Percentiles rank a stretch among this genome's conserved stretches.
Evolutionary conservation across 2,329 filamentous ascomycete genomes (phyloP).

Genomic region (Simplicillium sp.): DNA sequence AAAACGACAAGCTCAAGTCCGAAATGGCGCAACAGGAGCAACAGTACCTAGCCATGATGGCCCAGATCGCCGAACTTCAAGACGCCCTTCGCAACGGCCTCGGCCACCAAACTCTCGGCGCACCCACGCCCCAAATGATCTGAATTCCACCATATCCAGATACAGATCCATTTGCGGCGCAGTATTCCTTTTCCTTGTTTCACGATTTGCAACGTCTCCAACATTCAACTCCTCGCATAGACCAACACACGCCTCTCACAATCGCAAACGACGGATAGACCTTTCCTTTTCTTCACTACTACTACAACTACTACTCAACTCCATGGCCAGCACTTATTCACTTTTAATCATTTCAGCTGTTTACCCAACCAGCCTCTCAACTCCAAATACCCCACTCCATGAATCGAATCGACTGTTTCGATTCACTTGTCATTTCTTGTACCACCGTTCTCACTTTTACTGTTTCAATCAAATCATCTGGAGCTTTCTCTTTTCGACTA

Average conservation of each 20-base stretch:
- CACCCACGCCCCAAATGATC: slow-evolving; percentile 31
- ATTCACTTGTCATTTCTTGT: not conserved
- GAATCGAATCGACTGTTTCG: not conserved
- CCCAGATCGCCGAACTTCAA: slow-evolving; percentile 36
- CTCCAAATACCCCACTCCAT: no score
- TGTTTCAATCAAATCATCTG: not conserved
- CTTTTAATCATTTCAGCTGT: no score
- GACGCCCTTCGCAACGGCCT: slow-evolving; percentile 28
- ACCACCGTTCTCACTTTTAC: not conserved
- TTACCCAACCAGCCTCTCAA: no score
- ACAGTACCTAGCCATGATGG: slow-evolving; percentile 36
- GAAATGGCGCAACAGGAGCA: slow-evolving; percentile 39
- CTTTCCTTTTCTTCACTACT: no score
- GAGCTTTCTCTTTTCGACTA: no score
- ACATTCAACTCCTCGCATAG: no score
- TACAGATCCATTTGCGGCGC: not conserved
- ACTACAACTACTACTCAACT: no score
- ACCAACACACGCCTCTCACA: no score
- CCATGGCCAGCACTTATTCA: no score
- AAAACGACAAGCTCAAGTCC: slow-evolving; percentile 50
- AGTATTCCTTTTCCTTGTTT: not conserved
- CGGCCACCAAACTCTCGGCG: slow-evolving; percentile 19
- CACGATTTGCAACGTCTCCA: not conserved
- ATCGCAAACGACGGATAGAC: no score
- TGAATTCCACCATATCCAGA: slow-evolving; percentile 7